A percentile compares a stretch with the other conserved stretches of the same genome.
phyloP scores from a whole-genome alignment of 208 protist genomes.

The Acanthamoeba polyphaga region DNA sequence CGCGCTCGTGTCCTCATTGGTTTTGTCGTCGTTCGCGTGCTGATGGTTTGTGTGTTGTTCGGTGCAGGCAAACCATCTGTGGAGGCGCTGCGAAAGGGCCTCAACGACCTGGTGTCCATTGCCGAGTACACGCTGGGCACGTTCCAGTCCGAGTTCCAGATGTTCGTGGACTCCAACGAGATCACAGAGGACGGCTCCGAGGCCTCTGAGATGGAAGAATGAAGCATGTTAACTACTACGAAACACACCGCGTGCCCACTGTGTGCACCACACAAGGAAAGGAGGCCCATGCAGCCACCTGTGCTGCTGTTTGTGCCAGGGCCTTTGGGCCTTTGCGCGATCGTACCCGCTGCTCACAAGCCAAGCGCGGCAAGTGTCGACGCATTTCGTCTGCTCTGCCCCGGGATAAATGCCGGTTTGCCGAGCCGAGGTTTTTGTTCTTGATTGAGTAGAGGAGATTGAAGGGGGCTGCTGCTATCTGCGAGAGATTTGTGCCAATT shows the following conservation, averaged over 20 bases:
- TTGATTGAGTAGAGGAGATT: slow-evolving; percentile 17
- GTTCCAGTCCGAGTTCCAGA: slow-evolving; percentile 25
- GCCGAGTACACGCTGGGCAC: slow-evolving; percentile 52
- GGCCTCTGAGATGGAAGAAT: slow-evolving; percentile 55
- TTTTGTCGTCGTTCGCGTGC: too few species aligned
- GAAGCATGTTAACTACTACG: neutral
- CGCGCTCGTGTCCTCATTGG: neutral
- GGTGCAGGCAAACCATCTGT: neutral
- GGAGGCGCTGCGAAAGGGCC: slow-evolving; percentile 48
- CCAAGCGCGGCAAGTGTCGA: neutral
- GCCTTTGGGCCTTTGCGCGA: too few species aligned
- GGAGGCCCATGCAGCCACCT: too few species aligned
- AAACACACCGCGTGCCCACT: too few species aligned
- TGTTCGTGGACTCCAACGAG: slow-evolving; percentile 24
- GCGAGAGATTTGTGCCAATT: neutral
- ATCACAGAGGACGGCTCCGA: slow-evolving; percentile 45
- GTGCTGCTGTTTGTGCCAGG: too few species aligned
- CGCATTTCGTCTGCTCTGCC: neutral
- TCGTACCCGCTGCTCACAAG: too few species aligned
- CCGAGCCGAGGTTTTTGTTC: neutral
- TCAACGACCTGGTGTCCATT: slow-evolving; percentile 67
- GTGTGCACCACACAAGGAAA: too few species aligned
- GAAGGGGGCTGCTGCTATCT: neutral
- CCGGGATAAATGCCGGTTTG: neutral
- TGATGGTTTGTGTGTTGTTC: neutral